A percentile compares a stretch with the other conserved stretches of the same genome.
These are phyloP conservation scores for Mycena polygramma DNA, from an alignment of 768 basidiomycete species.

Conservation along the genomic window DNA sequence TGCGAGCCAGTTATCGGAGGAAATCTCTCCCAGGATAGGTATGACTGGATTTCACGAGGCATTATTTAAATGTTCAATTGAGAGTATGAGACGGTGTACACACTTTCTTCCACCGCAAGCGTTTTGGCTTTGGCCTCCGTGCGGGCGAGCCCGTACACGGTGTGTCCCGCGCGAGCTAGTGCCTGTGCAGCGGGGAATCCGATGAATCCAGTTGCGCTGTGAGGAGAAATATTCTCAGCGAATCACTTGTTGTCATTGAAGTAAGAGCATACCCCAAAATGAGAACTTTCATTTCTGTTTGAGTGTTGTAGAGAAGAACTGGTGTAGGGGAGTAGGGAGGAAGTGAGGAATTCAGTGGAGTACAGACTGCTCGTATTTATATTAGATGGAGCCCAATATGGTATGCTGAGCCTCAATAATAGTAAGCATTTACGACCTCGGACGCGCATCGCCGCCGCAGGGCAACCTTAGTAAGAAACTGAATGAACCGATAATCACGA, in stretches of 20 bases:
- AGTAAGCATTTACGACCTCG: too few relatives aligned
- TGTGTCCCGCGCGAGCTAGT: conserved; percentile 58
- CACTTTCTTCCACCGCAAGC: conserved; percentile 58
- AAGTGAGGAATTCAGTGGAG: too few relatives aligned
- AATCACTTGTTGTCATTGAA: neutral
- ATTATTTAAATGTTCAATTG: too few relatives aligned
- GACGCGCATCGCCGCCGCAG: too few relatives aligned
- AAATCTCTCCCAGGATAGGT: conserved; percentile 49
- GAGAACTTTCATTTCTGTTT: conserved; percentile 42
- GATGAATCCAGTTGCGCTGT: conserved; percentile 60
- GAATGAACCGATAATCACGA: too few relatives aligned
- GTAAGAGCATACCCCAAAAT: conserved; percentile 39
- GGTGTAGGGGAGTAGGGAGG: too few relatives aligned
- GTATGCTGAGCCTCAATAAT: too few relatives aligned
- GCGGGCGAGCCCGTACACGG: conserved; percentile 61
- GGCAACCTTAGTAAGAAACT: too few relatives aligned
- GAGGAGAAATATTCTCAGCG: neutral
- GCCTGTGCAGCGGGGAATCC: conserved; percentile 60
- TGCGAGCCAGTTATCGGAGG: conserved; percentile 42
- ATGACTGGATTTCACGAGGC: conserved; percentile 45
- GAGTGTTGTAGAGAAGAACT: too few relatives aligned
- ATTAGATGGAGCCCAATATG: too few relatives aligned
- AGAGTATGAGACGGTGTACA: conserved; percentile 20
- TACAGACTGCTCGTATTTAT: too few relatives aligned
- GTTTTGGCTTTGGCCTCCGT: conserved; percentile 48